A percentile compares a stretch with the other conserved stretches of the same genome.
These are phyloP conservation scores for Chaetomium cochliodes DNA, from an alignment of 495 filamentous ascomycete species.

Conservation along the genomic window DNA sequence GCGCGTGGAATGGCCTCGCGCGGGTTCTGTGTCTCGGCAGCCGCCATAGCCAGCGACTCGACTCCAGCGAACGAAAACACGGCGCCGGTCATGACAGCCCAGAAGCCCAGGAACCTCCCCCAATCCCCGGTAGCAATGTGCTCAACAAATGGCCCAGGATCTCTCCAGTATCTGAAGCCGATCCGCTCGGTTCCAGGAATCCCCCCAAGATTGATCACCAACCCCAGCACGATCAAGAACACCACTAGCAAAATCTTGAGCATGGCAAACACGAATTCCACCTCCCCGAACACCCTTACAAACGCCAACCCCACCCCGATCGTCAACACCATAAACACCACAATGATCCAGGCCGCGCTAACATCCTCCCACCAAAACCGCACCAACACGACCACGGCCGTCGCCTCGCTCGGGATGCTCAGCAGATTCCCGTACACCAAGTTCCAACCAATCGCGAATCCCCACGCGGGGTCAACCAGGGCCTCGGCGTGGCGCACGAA, in stretches of 20 bases:
- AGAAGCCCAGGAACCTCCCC: constrained; percentile 59
- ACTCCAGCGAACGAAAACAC: constrained; percentile 61
- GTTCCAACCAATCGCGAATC: constrained; percentile 73
- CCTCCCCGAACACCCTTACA: constrained; percentile 61
- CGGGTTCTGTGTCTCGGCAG: constrained; percentile 71
- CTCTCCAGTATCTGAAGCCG: constrained; percentile 66
- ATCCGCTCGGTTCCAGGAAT: constrained; percentile 55
- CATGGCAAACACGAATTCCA: constrained; percentile 58
- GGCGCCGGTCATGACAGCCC: constrained; percentile 58
- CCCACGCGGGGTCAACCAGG: constrained; percentile 72
- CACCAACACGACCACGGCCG: constrained; percentile 60
- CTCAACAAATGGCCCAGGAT: constrained; percentile 68
- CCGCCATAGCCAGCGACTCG: constrained; percentile 62
- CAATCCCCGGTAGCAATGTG: constrained; percentile 52
- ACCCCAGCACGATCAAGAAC: constrained; percentile 64
- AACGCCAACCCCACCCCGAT: constrained; percentile 54
- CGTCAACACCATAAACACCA: constrained; percentile 55
- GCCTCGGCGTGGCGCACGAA: constrained; percentile 67
- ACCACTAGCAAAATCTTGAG: constrained; percentile 66
- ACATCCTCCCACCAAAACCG: constrained; percentile 55
- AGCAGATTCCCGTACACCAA: constrained; percentile 51
- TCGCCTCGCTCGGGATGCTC: constrained; percentile 59
- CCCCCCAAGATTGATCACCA: constrained; percentile 65
- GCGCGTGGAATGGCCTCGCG: constrained; percentile 68
- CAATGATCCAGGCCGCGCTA: constrained; percentile 54